Evolutionary conservation across 345 rosid species (phyloP), one percentile per base, ranked within the genome.

Genomic region (Erucastrum elatum): DNA sequence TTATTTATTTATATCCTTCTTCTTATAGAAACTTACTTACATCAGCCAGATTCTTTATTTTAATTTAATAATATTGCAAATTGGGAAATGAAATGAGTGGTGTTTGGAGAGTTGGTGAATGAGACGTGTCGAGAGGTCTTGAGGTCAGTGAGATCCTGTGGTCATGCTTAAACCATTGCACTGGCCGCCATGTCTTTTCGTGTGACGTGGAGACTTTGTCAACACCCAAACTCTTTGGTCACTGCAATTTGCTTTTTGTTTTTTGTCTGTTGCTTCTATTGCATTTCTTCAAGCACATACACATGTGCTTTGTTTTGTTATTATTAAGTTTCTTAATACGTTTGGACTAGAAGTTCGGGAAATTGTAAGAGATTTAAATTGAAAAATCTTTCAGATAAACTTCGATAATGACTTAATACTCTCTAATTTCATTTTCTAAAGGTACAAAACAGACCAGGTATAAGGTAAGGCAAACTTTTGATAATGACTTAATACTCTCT

Each of bases 171-270:
- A 77, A 21, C 70, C 25, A 3, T 26, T 25, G 8, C 21, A 49
- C 17, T 34, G 37, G 72, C 61, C 17, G 72, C 76, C 60, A 55
- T 29, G 29, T 55, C 21, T 25, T 41, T 51, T 56, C 3, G n/a
- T 72, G 66, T 79, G 26, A 79, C 78, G 82, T 79, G 78, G 82
- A 15, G 59, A 49, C 70, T 74, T 61, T 29, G 82, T 79, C 82
- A 74, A 79, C 82, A 73, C 77, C 1, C 16, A 29, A 33, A 16
- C 64, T 73, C 77, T 72, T 58, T 31, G 67, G 30, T 69, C 74
- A 7, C n/a, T 49, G 55, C 68, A 2, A 4, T 68, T 30, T 49
- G 41, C 41, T 0, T 60, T 59, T 67, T 44, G 11, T 4, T 11
- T 44, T 41, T 41, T 10, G 4, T 46, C n/a, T n/a, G 17, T 51